Evolutionary conservation across 2,329 filamentous ascomycete genomes (phyloP), one percentile per base, ranked within the genome.

Genomic region (Graphiopsis chlorocephala): DNA sequence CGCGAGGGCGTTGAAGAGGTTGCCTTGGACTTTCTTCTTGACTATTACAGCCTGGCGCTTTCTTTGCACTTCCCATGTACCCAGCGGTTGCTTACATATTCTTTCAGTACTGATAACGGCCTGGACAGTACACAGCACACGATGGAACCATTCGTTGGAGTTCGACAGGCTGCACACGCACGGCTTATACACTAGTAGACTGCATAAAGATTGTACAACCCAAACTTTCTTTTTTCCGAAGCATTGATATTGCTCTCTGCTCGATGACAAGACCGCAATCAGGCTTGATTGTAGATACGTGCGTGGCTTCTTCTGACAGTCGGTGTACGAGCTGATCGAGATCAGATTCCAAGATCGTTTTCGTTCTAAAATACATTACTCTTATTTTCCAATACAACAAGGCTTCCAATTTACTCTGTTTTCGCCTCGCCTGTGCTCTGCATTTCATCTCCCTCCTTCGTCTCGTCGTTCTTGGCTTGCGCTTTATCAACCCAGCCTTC

Each of bases 401-500:
- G 12, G 15, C 23, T 3, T 15, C 28, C 28, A 14, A 14, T 6
- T 35, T 23, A 56, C 20, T 56, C 52, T 25, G 14, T 1, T 31
- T 35, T 56, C 11, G 52, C 52, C 52, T 33, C 28, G n/a, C 12
- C 28, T 17, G 29, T 56, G 52, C 6, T 25, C 52, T 56, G 52
- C 17, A 56, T 31, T 38, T 29, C 31, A 4, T 8, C 12, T 15
- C 20, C 29, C 5, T 23, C 31, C 29, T 56, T 25, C 20, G 31
- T 15, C 23, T 42, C 48, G 1, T 53, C 60, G 7, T 62, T 53
- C 33, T 62, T 62, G 23, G 11, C 10, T 29, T 62, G 48, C 12
- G 29, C 31, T 20, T 20, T 62, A 7, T 62, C 60, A 1, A 62
- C 48, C 60, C 60, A 62, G 3, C 90, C 90, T 71, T 93, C 89